Evolutionary conservation across 306 rosid species (phyloP).

Genomic region (Quercus glauca): DNA sequence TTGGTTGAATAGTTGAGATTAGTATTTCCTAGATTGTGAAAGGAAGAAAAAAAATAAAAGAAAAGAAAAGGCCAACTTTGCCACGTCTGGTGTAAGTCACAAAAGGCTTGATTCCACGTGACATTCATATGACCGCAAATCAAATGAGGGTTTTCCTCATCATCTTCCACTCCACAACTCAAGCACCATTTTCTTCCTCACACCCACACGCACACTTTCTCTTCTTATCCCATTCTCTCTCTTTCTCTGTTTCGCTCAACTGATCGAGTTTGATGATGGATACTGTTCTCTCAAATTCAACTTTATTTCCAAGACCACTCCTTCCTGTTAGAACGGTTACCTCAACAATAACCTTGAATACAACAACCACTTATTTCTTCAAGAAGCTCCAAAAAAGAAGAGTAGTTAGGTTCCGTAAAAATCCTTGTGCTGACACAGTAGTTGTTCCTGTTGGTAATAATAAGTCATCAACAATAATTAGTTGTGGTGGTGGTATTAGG

Average conservation of each 20-base stretch:
- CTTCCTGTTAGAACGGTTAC: constrained; percentile 31
- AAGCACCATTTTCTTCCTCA: neutral
- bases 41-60: too few relatives aligned
- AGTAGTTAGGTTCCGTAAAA: neutral
- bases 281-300: constrained; percentile 36
- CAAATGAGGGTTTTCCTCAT: too few relatives aligned
- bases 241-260: neutral
- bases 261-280: constrained; percentile 16
- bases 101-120: too few relatives aligned
- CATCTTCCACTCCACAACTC: neutral
- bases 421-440: too few relatives aligned
- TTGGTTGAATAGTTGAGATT: too few relatives aligned
- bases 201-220: neutral
- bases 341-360: constrained; percentile 4
- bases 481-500: constrained; percentile 37
- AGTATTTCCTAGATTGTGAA: too few relatives aligned
- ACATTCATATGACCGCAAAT: too few relatives aligned
- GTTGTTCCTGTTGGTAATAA: too few relatives aligned
- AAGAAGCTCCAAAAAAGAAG: constrained; percentile 26
- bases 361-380: constrained; percentile 9
- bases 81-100: too few relatives aligned
- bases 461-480: too few relatives aligned
- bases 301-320: constrained; percentile 24
- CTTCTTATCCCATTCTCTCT: neutral
- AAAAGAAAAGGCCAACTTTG: too few relatives aligned